Percentiles rank a stretch among this genome's conserved stretches.
Evolutionary conservation across 1,284 basidiomycete species (phyloP).

Genomic region (Ustilago sp.): DNA sequence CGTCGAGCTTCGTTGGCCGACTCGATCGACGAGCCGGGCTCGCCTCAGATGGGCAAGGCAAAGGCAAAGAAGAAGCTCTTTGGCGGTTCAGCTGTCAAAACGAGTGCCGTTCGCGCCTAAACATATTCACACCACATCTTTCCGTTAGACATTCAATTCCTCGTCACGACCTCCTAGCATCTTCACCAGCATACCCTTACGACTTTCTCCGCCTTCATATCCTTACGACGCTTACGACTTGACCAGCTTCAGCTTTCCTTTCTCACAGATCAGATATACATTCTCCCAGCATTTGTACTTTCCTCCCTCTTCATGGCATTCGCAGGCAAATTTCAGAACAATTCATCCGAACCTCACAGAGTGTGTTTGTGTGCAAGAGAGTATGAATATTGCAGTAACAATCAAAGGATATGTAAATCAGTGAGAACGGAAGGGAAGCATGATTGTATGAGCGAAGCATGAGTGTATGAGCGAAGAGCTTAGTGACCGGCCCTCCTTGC

Average conservation of each 20-base stretch:
- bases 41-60: conserved; percentile 19
- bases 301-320: conserved; percentile 14
- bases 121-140: background rate
- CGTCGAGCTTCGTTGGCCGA: conserved; percentile 28
- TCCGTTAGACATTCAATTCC: background rate
- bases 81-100: conserved; percentile 41
- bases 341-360: background rate
- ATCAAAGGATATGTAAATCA: background rate
- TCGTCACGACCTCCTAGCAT: background rate
- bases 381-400: conserved; percentile 8
- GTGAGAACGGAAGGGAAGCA: background rate
- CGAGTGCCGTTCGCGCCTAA: conserved; percentile 37
- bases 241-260: background rate
- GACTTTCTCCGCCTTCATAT: background rate
- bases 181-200: background rate
- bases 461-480: background rate
- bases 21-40: conserved; percentile 17
- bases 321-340: background rate
- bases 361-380: background rate
- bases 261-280: background rate
- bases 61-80: conserved; percentile 52
- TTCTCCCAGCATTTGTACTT: conserved; percentile 26
- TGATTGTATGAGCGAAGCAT: background rate
- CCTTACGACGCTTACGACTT: conserved; percentile 14
- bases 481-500: conserved; percentile 38